Percentiles rank a stretch among this genome's conserved stretches.
Conservation (phyloP, 2,329 filamentous ascomycete species). For the Capronia coronata region DNA sequence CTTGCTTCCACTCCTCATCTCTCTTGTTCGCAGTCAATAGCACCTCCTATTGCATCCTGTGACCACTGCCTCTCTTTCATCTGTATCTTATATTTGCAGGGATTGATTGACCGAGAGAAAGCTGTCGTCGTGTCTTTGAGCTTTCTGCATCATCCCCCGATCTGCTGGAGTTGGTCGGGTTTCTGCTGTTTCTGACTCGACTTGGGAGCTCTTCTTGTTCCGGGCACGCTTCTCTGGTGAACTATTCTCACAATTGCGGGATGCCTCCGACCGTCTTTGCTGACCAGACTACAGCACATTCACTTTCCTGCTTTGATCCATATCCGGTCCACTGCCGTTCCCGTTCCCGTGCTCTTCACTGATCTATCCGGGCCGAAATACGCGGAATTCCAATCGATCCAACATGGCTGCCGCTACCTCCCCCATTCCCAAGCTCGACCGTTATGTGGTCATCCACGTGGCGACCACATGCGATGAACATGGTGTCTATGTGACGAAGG, state of each 20-base stretch:
- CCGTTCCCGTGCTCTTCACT: not conserved
- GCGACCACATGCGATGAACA: constrained; percentile 99
- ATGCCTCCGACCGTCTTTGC: no score
- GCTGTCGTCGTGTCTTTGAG: constrained; percentile 19
- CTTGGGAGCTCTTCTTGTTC: constrained; percentile 15
- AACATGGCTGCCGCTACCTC: constrained; percentile 43
- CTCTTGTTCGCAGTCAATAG: constrained; percentile 32
- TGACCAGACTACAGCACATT: constrained; percentile 12
- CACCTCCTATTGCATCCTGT: constrained; percentile 15
- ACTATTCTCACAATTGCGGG: no score
- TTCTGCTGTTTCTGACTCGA: constrained; percentile 23
- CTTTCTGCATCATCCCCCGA: constrained; percentile 21
- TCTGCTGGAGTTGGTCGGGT: constrained; percentile 26
- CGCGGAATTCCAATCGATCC: constrained; percentile 26
- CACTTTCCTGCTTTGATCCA: constrained; percentile 7
- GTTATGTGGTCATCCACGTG: constrained; percentile 96
- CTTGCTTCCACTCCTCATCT: constrained; percentile 25
- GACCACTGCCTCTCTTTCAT: constrained; percentile 31
- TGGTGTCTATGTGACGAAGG: constrained; percentile 97
- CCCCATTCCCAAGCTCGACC: constrained; percentile 71
- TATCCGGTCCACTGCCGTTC: not conserved
- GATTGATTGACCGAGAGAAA: constrained; percentile 16
- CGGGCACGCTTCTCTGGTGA: constrained; percentile 13
- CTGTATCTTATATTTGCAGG: constrained; percentile 29
- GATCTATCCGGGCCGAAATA: constrained; percentile 3